Evolutionary conservation across 495 filamentous ascomycete genomes (phyloP).

Genomic region (Penicillium cataractarum): DNA sequence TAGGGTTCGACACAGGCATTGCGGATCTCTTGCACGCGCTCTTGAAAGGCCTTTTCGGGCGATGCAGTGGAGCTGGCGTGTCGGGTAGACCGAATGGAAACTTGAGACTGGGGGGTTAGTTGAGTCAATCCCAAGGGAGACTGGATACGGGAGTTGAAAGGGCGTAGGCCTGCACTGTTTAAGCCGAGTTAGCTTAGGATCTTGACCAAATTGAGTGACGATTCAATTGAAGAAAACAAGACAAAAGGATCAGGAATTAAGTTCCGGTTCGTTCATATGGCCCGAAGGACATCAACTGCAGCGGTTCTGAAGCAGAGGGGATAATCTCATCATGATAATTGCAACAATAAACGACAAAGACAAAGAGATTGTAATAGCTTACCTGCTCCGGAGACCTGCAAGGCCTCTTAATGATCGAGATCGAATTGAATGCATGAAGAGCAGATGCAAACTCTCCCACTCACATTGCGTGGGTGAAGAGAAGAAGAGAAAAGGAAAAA

Average conservation of each 20-base stretch:
- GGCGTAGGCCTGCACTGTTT: conserved; percentile 35
- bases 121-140: conserved; percentile 10
- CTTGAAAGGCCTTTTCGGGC: conserved; percentile 44
- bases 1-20: conserved; percentile 50
- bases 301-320: conserved; percentile 75
- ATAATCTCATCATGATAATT: conserved; percentile 55
- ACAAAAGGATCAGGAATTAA: conserved; percentile 23
- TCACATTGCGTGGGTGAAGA: conserved; percentile 30
- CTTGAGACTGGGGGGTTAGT: conserved; percentile 26
- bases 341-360: conserved; percentile 14
- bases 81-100: conserved; percentile 7
- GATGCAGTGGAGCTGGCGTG: conserved; percentile 39
- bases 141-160: conserved; percentile 11
- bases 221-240: conserved; percentile 15
- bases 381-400: conserved; percentile 37
- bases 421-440: conserved; percentile 44
- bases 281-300: conserved; percentile 78
- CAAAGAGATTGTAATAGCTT: conserved; percentile 29
- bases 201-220: conserved; percentile 7
- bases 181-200: conserved; percentile 25
- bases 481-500: conserved; percentile 1
- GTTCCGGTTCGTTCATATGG: conserved; percentile 46
- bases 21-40: conserved; percentile 55
- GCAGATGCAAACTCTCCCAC: conserved; percentile 3
- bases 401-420: conserved; percentile 34